A percentile compares a stretch with the other conserved stretches of the same genome.
These are phyloP conservation scores for Gossypium gossypioides DNA, from an alignment of 441 rosid species.

Conservation along the genomic window DNA sequence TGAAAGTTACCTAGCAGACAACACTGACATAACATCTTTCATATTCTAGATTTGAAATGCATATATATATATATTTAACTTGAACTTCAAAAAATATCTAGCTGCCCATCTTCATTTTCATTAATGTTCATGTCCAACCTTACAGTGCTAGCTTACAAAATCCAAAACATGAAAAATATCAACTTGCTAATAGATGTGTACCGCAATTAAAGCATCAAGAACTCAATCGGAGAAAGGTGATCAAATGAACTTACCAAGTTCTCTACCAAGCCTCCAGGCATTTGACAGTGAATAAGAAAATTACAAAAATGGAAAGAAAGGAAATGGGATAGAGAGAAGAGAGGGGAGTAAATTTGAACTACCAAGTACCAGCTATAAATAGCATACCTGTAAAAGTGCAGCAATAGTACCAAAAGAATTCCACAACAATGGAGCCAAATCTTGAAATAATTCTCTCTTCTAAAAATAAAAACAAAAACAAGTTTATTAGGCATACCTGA, in stretches of 20 bases:
- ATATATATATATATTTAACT: neutral
- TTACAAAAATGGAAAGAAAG: neutral
- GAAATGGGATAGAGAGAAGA: neutral
- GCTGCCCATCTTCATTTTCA: neutral
- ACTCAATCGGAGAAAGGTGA: neutral
- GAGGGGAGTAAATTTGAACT: neutral
- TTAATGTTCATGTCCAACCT: neutral
- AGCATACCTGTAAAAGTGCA: constrained; percentile 74
- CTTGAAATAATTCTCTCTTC: constrained; percentile 33
- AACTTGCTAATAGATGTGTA: neutral
- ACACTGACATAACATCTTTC: neutral
- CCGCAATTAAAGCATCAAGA: neutral
- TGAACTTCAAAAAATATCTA: neutral
- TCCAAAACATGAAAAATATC: neutral
- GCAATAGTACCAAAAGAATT: constrained; percentile 43
- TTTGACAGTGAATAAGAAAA: neutral
- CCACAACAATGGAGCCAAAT: constrained; percentile 45
- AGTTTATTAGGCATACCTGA: constrained; percentile 28
- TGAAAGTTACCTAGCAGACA: neutral
- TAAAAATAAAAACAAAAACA: constrained; percentile 25
- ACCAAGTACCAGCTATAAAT: constrained; percentile 20
- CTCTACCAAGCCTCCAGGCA: neutral
- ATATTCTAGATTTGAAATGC: neutral
- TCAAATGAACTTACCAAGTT: neutral
- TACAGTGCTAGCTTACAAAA: neutral